Evolutionary conservation across 805 yeast species (phyloP).

Genomic region (Saccharomycopsis guyanensis): DNA sequence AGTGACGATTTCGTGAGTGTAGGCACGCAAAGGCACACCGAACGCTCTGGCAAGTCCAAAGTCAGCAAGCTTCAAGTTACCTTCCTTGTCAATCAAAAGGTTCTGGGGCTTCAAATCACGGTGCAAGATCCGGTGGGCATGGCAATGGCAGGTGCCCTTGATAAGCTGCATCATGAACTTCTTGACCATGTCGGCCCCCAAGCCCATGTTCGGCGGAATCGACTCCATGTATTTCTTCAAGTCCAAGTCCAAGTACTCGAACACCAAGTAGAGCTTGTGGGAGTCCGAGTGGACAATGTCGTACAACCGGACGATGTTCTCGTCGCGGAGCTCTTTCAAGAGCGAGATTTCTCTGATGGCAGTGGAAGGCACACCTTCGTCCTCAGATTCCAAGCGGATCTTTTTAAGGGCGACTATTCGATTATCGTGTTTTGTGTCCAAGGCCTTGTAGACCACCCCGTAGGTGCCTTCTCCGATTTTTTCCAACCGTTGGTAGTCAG

Average conservation of each 20-base stretch:
- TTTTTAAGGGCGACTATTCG: slow-evolving; percentile 94
- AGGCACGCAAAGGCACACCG: slow-evolving; percentile 94
- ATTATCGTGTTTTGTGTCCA: slow-evolving; percentile 81
- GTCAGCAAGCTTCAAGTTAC: slow-evolving; percentile 84
- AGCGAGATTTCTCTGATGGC: slow-evolving; percentile 95
- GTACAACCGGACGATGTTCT: slow-evolving; percentile 81
- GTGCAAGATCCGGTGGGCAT: slow-evolving; percentile 87
- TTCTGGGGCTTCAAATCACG: slow-evolving; percentile 97
- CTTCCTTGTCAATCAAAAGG: slow-evolving; percentile 88
- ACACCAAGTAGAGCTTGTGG: slow-evolving; percentile 86
- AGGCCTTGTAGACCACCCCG: slow-evolving; percentile 96
- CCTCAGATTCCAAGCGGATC: slow-evolving; percentile 91
- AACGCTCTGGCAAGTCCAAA: slow-evolving; percentile 96
- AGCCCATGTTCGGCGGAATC: slow-evolving; percentile 82
- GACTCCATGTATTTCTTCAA: slow-evolving; percentile 95
- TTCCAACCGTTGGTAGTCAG: slow-evolving; percentile 89
- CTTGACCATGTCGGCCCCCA: slow-evolving; percentile 85
- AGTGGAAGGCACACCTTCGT: slow-evolving; percentile 97
- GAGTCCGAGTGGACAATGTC: slow-evolving; percentile 94
- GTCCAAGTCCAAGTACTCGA: slow-evolving; percentile 90
- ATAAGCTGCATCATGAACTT: slow-evolving; percentile 87
- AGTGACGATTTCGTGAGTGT: slow-evolving; percentile 97
- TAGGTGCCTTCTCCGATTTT: slow-evolving; percentile 98
- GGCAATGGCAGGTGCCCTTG: slow-evolving; percentile 88
- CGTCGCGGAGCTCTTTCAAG: slow-evolving; percentile 88